phyloP scores from a whole-genome alignment of 2,329 filamentous ascomycete species.

The Penicillium brasilianum region DNA sequence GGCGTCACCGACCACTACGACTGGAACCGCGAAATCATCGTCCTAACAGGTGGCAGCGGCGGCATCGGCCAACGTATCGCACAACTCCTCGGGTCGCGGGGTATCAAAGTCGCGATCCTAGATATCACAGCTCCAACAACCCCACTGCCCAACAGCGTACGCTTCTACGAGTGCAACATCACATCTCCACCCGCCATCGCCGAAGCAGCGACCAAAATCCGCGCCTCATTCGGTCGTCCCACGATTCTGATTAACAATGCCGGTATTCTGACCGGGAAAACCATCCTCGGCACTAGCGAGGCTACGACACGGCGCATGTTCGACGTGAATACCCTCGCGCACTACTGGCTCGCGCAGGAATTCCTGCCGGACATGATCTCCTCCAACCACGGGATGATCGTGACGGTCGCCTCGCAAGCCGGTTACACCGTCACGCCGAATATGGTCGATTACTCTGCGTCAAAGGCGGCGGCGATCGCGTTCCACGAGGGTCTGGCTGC shows the following conservation, averaged over 20 bases:
- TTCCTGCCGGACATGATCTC: conserved; percentile 70
- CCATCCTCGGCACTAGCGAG: conserved; percentile 63
- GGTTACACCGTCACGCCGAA: conserved; percentile 65
- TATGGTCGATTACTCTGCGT: conserved; percentile 70
- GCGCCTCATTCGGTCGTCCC: conserved; percentile 63
- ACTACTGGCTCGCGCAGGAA: conserved; percentile 69
- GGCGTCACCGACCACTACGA: conserved; percentile 40
- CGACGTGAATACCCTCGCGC: conserved; percentile 71
- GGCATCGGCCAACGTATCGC: conserved; percentile 74
- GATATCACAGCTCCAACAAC: conserved; percentile 53
- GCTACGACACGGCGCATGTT: conserved; percentile 68
- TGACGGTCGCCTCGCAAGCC: conserved; percentile 70
- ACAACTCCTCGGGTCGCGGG: conserved; percentile 65
- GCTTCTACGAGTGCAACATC: conserved; percentile 73
- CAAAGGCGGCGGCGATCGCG: conserved; percentile 68
- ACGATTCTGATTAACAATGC: conserved; percentile 62
- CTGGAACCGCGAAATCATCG: conserved; percentile 71
- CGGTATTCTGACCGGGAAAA: conserved; percentile 57
- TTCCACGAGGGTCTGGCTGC: conserved; percentile 70
- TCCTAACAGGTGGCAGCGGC: conserved; percentile 75
- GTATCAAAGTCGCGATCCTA: conserved; percentile 71
- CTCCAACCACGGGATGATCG: conserved; percentile 72
- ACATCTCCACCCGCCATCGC: conserved; percentile 62
- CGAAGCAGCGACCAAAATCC: conserved; percentile 59
- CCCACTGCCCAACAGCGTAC: conserved; percentile 54